Evolutionary conservation across 2,329 filamentous ascomycete species (phyloP).

Genomic region (Shiraia sp.): DNA sequence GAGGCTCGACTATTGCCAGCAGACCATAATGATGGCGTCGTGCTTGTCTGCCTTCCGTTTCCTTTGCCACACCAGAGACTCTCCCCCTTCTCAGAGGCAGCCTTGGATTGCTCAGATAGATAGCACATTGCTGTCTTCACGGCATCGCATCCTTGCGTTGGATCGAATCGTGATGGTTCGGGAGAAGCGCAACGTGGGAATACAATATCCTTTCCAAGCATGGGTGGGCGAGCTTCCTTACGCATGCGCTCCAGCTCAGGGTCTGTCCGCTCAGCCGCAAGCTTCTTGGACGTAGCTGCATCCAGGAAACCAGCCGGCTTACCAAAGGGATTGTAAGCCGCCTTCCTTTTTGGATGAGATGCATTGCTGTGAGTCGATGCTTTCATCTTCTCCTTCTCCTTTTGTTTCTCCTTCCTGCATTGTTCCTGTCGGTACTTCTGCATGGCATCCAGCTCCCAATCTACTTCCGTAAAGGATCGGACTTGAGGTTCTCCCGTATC

Average conservation of each 20-base stretch:
- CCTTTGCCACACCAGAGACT: conserved; percentile 62
- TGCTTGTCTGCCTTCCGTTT: conserved; percentile 34
- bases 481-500: conserved; percentile 52
- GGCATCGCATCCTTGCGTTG: conserved; percentile 65
- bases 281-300: conserved; percentile 28
- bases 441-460: conserved; percentile 81
- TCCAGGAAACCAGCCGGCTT: conserved; percentile 39
- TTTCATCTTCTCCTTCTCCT: conserved; percentile 34
- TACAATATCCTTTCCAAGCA: conserved; percentile 80
- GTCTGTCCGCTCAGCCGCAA: conserved; percentile 40
- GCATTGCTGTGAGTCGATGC: conserved; percentile 14
- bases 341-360: conserved; percentile 4
- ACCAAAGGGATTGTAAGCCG: conserved; percentile 42
- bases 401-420: conserved; percentile 39
- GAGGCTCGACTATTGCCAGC: conserved; percentile 51
- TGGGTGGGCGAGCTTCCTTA: conserved; percentile 72
- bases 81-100: conserved; percentile 51
- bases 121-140: conserved; percentile 54
- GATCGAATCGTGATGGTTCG: conserved; percentile 80
- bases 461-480: conserved; percentile 65
- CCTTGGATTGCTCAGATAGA: conserved; percentile 53
- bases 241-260: conserved; percentile 57
- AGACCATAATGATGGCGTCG: conserved; percentile 41
- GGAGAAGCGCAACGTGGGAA: conserved; percentile 85
- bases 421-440: conserved; percentile 72